Evolutionary conservation across 768 basidiomycete species (phyloP).

Genomic region (Termitomyces bulborhizus): DNA sequence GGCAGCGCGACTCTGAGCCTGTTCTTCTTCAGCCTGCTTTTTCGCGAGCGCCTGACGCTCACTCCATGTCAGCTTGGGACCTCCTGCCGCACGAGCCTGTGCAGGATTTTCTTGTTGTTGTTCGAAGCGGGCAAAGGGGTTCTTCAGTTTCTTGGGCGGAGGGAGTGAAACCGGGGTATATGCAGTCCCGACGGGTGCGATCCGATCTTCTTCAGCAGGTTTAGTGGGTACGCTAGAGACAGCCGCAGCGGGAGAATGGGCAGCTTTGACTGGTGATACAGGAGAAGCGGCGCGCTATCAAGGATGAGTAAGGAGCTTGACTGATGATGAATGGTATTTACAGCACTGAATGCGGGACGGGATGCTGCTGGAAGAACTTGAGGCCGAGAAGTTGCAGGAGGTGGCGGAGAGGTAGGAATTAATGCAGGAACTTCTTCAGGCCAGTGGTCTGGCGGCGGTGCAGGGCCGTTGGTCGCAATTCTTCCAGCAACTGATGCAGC

Average conservation of each 20-base stretch:
- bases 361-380: conserved; percentile 36
- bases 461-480: conserved; percentile 28
- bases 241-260: conserved; percentile 22
- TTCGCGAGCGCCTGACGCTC: conserved; percentile 91
- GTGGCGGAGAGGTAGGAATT: conserved; percentile 32
- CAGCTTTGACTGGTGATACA: conserved; percentile 13
- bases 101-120: conserved; percentile 33
- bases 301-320: background rate
- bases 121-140: conserved; percentile 67
- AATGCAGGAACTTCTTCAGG: conserved; percentile 39
- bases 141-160: conserved; percentile 82
- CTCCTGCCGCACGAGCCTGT: conserved; percentile 24
- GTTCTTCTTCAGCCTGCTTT: conserved; percentile 78
- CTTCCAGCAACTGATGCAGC: conserved; percentile 40
- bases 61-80: conserved; percentile 80
- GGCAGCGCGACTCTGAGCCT: conserved; percentile 53
- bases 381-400: conserved; percentile 42
- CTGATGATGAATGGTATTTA: conserved; percentile 8
- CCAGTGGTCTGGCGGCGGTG: conserved; percentile 56
- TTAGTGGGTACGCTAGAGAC: conserved; percentile 51
- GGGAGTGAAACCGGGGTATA: conserved; percentile 86
- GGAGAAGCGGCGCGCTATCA: conserved; percentile 9
- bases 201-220: conserved; percentile 74
- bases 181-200: conserved; percentile 79
- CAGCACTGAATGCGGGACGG: conserved; percentile 35